Base-by-base conservation (phyloP, 2,329 filamentous ascomycete species). In the Microcyclosporella mali region DNA sequence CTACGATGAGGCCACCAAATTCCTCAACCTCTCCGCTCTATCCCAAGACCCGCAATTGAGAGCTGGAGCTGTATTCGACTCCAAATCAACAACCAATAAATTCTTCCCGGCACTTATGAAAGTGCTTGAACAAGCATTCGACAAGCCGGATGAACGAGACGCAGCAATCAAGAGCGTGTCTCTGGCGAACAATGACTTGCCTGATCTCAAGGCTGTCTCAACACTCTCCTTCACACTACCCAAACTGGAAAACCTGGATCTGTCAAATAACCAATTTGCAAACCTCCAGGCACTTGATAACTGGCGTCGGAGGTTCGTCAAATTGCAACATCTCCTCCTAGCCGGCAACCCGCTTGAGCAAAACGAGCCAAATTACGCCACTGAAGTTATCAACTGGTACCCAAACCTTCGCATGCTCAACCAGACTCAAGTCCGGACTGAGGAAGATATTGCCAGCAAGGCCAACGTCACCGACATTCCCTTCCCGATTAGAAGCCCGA, bases 51-150 rank as follows among this genome's bases (percentile, higher is more conserved):
- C 79, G 2, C 78, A 82, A 45, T 75, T 97, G 3, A 72, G 81
- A 41, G 72, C 77, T 32, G 81, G 88, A 65, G 85, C 85, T 29
- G 84, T 90, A 57, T 88, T 94, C 61, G 77, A 80, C 49, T 79
- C 71, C 46, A 78, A 76, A 45, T 79, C 82, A 3, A 82, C 81
- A 1, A 81, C 85, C 34, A 78, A 84, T 50, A 98, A 95, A 64
- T 85, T 95, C 49, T 95, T 97, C 68, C 86, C 85, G 40, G 90
- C 86, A 1, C 73, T 97, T 49, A 94, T 97, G 85, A 81, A 79
- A 46, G 81, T 95, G 35, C 88, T 86, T 62, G 82, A 94, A 40
- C 71, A 79, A 47, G 76, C 84, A 14, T 94, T 95, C 69, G 81
- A 83, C 53, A 82, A 77, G 2, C 61, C 76, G 10, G 73, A 82